Percentiles rank a stretch among this genome's conserved stretches.
Evolutionary conservation across 805 yeast genomes (phyloP).

Genomic region (Hanseniaspora valbyensis): DNA sequence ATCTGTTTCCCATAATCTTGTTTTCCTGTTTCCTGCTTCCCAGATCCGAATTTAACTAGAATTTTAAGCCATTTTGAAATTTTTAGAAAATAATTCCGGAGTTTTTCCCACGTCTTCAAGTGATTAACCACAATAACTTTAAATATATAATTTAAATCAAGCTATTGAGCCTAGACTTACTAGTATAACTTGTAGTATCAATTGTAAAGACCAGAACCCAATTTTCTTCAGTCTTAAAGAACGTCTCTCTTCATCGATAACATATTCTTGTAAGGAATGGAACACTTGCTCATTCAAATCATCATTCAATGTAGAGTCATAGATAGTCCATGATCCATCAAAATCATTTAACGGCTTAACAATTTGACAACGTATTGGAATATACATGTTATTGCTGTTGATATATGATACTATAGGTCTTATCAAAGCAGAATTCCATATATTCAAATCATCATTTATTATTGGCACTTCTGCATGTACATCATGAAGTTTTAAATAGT

Average conservation of each 20-base stretch:
- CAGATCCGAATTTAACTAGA: not conserved
- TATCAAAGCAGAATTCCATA: slow-evolving; percentile 80
- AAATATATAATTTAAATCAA: not conserved
- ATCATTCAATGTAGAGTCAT: slow-evolving; percentile 82
- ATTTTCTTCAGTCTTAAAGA: slow-evolving; percentile 65
- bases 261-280: slow-evolving; percentile 80
- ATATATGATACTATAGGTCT: slow-evolving; percentile 94
- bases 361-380: slow-evolving; percentile 74
- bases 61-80: too few species aligned
- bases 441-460: slow-evolving; percentile 77
- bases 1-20: not conserved
- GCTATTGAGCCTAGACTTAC: slow-evolving; percentile 73
- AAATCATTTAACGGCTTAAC: slow-evolving; percentile 72
- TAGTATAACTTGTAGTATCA: slow-evolving; percentile 66
- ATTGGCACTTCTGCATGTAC: slow-evolving; percentile 84
- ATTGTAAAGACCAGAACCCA: slow-evolving; percentile 86
- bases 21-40: not conserved
- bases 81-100: too few species aligned
- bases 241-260: slow-evolving; percentile 73
- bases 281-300: slow-evolving; percentile 83
- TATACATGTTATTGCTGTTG: slow-evolving; percentile 65
- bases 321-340: slow-evolving; percentile 93
- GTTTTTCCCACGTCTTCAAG: too few species aligned
- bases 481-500: slow-evolving; percentile 67
- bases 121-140: too few species aligned